Base-by-base conservation (phyloP, 2,329 filamentous ascomycete genomes). In the Calonectria hawksworthii region DNA sequence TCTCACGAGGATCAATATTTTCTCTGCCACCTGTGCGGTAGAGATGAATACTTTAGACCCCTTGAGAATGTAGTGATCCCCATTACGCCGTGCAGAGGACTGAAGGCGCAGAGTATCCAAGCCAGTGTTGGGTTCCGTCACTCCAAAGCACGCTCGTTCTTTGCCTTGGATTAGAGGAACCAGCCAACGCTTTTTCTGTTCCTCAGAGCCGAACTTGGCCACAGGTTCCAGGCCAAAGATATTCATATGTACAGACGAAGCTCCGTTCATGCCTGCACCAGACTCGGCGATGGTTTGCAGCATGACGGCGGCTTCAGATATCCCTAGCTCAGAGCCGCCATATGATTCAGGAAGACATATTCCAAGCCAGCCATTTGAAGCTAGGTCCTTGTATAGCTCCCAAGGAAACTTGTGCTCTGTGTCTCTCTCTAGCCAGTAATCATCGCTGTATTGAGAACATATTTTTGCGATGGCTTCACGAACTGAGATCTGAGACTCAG, bases 41-140 rank as follows among this genome's bases (percentile, higher is more conserved):
- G 73, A 73, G 32, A 75, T 75, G 30, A 64, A 75, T 1, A 75
- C 50, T 64, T 76, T 76, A 21, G 69, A 75, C 7, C 73, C 75
- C 3, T 44, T 75, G 21, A 76, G 54, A 0, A 34, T 16, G 30
- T 76, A 76, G 54, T 30, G 10, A 16, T 73, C 67, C 0, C 70
- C 56, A 3, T 73, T 7, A 9, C 67, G 28, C 1, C 16, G 13
- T 1, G 75, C 73, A 7, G 32, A 50, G 3, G 75, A 75, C 52
- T 73, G 70, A 2, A 75, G 54, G 4, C 70, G 63, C 2, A 75
- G 36, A 13, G 75, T 75, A 30, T 76, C 73, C n/a, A 76, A 50
- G 4, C 73, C 72, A 0, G 94, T 93, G 76, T 96, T 93, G 0
- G 94, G 94, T 83, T 96, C 95, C n/a, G 94, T 76, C 4, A 76